phyloP scores from a whole-genome alignment of 352 stramenopile genomes.

The Globisporangium middletonii region DNA sequence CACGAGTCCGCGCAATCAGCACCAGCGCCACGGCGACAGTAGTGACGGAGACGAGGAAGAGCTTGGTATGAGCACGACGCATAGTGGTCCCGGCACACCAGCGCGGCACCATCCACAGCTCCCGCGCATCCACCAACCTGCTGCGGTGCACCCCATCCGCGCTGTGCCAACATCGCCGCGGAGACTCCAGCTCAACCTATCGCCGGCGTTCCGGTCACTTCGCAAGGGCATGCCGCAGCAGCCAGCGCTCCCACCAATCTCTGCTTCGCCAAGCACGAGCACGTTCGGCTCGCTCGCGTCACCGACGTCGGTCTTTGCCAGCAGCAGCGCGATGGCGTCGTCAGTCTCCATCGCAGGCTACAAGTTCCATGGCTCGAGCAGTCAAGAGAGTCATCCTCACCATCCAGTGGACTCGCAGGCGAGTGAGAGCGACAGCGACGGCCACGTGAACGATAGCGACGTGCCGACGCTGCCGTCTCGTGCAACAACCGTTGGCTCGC shows the following conservation, averaged over 20 bases:
- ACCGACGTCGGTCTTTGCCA: neutral
- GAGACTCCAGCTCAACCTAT: constrained; percentile 47
- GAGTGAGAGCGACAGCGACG: neutral
- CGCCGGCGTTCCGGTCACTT: constrained; percentile 54
- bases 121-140: constrained; percentile 20
- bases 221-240: constrained; percentile 64
- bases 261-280: constrained; percentile 12
- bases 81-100: neutral
- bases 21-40: neutral
- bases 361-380: neutral
- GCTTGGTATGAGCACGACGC: neutral
- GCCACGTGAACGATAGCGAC: constrained; percentile 1
- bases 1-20: constrained; percentile 12
- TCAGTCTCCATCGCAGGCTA: neutral
- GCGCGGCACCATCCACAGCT: constrained; percentile 8
- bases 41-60: neutral
- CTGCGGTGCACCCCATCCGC: constrained; percentile 46
- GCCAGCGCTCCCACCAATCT: constrained; percentile 51
- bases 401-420: neutral
- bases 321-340: neutral
- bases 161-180: constrained; percentile 46
- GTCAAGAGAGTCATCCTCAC: neutral
- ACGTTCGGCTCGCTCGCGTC: constrained; percentile 2
- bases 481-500: constrained; percentile 8
- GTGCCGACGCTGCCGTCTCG: constrained; percentile 7